Conservation (phyloP, 2,329 filamentous ascomycete genomes). For the Epichloe baconii region DNA sequence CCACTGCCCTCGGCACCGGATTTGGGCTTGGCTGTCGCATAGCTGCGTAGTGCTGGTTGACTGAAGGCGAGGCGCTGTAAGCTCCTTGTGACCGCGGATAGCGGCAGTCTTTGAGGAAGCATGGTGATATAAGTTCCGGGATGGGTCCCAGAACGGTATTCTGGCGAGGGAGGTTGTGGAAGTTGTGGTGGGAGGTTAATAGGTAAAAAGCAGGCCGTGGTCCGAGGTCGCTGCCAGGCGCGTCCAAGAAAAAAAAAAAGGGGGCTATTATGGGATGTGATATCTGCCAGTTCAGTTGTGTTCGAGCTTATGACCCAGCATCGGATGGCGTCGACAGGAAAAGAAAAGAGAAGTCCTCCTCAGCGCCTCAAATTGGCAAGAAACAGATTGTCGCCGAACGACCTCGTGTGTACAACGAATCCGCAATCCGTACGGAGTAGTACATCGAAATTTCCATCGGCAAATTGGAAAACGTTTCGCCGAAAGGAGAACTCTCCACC, state of each 20-base stretch:
- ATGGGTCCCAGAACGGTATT: background rate
- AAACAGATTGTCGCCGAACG: background rate
- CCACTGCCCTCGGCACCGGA: conserved; percentile 8
- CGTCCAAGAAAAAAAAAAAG: background rate
- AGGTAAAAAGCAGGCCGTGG: background rate
- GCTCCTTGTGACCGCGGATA: conserved; percentile 17
- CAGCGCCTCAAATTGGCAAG: conserved; percentile 1
- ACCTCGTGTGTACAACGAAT: background rate
- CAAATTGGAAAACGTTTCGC: conserved; percentile 14
- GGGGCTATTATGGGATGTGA: background rate
- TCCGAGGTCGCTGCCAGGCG: background rate
- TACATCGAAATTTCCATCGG: conserved; percentile 13
- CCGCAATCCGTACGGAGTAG: too few relatives aligned
- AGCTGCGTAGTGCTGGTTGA: conserved; percentile 16
- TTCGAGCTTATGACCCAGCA: background rate
- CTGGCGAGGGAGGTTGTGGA: background rate
- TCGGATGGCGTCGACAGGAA: background rate
- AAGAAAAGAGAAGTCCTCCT: background rate
- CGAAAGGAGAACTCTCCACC: conserved; percentile 3
- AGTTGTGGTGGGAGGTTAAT: background rate
- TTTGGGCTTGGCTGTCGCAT: conserved; percentile 17
- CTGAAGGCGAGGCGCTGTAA: conserved; percentile 16
- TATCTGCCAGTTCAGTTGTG: background rate
- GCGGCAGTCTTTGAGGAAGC: conserved; percentile 18
- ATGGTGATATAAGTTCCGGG: conserved; percentile 10